Evolutionary conservation across 148 eudicot species (phyloP).

Genomic region (Cornus florida): DNA sequence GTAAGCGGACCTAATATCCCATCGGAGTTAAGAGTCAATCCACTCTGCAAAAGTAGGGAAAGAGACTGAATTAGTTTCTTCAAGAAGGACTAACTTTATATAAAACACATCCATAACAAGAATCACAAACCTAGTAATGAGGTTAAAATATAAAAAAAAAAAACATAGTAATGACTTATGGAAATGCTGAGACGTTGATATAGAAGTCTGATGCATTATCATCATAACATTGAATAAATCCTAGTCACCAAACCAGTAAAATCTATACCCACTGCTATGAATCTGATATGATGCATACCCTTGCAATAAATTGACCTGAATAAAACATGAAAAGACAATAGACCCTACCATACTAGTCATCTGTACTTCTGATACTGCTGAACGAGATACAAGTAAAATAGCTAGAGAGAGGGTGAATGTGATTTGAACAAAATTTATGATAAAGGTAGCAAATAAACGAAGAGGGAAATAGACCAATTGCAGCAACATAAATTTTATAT

Average conservation of each 20-base stretch:
- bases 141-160: too few species aligned
- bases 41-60: conserved; percentile 55
- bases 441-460: background rate
- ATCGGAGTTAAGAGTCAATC: conserved; percentile 75
- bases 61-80: background rate
- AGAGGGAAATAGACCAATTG: background rate
- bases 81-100: background rate
- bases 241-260: background rate
- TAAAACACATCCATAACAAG: background rate
- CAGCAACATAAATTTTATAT: background rate
- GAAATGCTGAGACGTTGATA: background rate
- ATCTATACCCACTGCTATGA: background rate
- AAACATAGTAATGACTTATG: background rate
- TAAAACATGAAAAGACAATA: background rate
- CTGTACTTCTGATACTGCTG: background rate
- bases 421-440: background rate
- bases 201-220: background rate
- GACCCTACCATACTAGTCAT: background rate
- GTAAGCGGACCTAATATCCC: conserved; percentile 71
- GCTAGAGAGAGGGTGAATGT: background rate
- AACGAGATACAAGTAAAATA: too few species aligned
- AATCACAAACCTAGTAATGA: background rate
- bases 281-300: background rate
- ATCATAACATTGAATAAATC: background rate
- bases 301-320: background rate